These are phyloP conservation scores for Claviceps purpurea DNA, from an alignment of 2,329 filamentous ascomycete genomes.

Conservation along the genomic window DNA sequence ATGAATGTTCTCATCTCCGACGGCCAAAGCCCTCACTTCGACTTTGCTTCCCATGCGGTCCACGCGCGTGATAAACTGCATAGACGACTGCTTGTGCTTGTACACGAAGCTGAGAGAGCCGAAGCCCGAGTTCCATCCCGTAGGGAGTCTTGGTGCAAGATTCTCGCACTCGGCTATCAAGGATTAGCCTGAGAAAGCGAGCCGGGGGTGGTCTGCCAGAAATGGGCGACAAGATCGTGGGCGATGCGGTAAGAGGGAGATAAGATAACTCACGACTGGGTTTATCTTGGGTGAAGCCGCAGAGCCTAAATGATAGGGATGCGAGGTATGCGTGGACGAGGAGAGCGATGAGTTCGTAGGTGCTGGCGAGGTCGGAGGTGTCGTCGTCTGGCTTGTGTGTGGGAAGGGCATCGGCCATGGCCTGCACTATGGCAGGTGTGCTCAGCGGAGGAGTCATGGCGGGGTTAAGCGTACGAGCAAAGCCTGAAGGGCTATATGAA, in stretches of 20 bases:
- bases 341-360: slow-evolving; percentile 73
- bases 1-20: slow-evolving; percentile 69
- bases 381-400: slow-evolving; percentile 38
- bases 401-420: slow-evolving; percentile 47
- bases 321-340: slow-evolving; percentile 74
- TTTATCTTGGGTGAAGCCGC: slow-evolving; percentile 76
- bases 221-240: background rate
- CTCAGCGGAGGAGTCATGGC: slow-evolving; percentile 10
- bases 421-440: slow-evolving; percentile 30
- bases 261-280: slow-evolving; percentile 43
- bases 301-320: slow-evolving; percentile 64
- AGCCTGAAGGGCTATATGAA: too few relatives aligned
- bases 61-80: slow-evolving; percentile 71
- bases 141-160: slow-evolving; percentile 50
- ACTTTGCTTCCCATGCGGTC: slow-evolving; percentile 72
- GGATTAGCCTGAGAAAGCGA: background rate
- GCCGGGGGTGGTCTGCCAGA: too few relatives aligned
- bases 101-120: slow-evolving; percentile 74
- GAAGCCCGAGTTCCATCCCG: slow-evolving; percentile 65
- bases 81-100: slow-evolving; percentile 70
- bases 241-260: background rate
- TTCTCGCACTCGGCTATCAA: slow-evolving; percentile 32
- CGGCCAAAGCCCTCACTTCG: slow-evolving; percentile 66
- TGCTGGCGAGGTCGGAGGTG: slow-evolving; percentile 50
- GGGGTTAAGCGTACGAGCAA: background rate